These are phyloP conservation scores for Polyplosphaeria fusca DNA, from an alignment of 495 filamentous ascomycete genomes.

Conservation along the genomic window DNA sequence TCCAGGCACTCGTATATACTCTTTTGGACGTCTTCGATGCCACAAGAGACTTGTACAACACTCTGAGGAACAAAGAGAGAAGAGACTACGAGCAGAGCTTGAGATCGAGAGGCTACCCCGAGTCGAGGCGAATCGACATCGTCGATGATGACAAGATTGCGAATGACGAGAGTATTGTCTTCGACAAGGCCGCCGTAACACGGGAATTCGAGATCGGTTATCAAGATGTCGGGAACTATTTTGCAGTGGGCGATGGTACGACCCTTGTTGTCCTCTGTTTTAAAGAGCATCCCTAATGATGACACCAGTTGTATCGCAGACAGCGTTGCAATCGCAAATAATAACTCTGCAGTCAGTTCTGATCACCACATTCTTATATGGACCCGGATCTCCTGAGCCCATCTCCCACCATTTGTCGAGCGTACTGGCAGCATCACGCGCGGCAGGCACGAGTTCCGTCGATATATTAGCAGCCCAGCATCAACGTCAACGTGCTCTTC, in stretches of 20 bases:
- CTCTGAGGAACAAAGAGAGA: conserved; percentile 21
- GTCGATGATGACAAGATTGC: conserved; percentile 10
- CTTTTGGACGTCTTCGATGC: conserved; percentile 27
- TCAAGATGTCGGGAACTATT: conserved; percentile 21
- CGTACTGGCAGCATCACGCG: conserved; percentile 17
- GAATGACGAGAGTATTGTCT: conserved; percentile 10
- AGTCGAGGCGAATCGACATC: conserved; percentile 9
- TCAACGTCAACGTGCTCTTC: conserved; percentile 11
- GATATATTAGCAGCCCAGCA: conserved; percentile 23
- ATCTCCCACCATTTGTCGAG: conserved; percentile 29
- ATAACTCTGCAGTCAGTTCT: conserved; percentile 28
- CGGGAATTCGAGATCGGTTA: conserved; percentile 16
- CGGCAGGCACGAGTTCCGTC: conserved; percentile 12
- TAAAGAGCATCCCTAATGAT: neutral
- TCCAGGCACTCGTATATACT: conserved; percentile 25
- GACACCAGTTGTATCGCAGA: conserved; percentile 25
- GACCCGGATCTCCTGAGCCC: conserved; percentile 27
- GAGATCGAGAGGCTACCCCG: conserved; percentile 19
- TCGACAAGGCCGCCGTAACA: conserved; percentile 28
- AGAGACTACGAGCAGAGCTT: conserved; percentile 23
- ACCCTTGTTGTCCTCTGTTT: neutral
- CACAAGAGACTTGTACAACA: conserved; percentile 23
- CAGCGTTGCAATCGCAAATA: conserved; percentile 25
- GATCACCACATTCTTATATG: conserved; percentile 29
- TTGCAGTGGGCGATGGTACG: conserved; percentile 29